These are phyloP conservation scores for Leucocoprinus sp. DNA, from an alignment of 768 basidiomycete species.

Conservation along the genomic window DNA sequence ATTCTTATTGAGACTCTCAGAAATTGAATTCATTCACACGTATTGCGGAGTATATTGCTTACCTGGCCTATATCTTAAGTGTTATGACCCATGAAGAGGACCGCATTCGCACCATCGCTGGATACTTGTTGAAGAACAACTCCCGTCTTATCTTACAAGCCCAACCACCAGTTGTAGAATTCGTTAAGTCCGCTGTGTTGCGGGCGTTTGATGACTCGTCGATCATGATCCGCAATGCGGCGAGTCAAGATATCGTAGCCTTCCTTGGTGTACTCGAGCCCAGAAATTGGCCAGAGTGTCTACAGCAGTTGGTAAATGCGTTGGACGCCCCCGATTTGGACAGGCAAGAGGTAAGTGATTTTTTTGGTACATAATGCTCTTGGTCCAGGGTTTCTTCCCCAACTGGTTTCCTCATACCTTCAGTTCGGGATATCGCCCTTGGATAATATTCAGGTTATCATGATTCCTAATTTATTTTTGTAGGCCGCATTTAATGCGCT, in stretches of 20 bases:
- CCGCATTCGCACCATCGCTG: constrained; percentile 91
- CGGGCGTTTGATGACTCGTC: constrained; percentile 75
- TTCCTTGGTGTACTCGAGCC: constrained; percentile 86
- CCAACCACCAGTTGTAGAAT: constrained; percentile 56
- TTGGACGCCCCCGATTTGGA: constrained; percentile 69
- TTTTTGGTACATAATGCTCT: constrained; percentile 8
- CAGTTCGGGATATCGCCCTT: background rate
- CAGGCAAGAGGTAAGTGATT: constrained; percentile 72
- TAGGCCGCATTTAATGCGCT: constrained; percentile 90
- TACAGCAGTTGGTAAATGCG: constrained; percentile 74
- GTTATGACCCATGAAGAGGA: constrained; percentile 78
- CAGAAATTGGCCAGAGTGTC: constrained; percentile 91
- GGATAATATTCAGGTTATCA: background rate
- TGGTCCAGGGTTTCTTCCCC: background rate
- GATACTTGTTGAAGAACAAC: constrained; percentile 96
- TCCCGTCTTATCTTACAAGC: constrained; percentile 68
- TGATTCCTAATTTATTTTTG: constrained; percentile 13
- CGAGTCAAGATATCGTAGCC: constrained; percentile 86
- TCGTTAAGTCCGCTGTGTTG: constrained; percentile 69
- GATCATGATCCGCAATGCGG: constrained; percentile 88
- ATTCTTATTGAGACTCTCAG: constrained; percentile 30
- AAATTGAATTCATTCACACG: constrained; percentile 84
- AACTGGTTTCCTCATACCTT: constrained; percentile 1
- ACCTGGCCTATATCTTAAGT: constrained; percentile 90
- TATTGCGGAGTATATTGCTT: constrained; percentile 90